These are phyloP conservation scores for Pichia sp. DNA, from an alignment of 1,139 yeast genomes.

Conservation along the genomic window DNA sequence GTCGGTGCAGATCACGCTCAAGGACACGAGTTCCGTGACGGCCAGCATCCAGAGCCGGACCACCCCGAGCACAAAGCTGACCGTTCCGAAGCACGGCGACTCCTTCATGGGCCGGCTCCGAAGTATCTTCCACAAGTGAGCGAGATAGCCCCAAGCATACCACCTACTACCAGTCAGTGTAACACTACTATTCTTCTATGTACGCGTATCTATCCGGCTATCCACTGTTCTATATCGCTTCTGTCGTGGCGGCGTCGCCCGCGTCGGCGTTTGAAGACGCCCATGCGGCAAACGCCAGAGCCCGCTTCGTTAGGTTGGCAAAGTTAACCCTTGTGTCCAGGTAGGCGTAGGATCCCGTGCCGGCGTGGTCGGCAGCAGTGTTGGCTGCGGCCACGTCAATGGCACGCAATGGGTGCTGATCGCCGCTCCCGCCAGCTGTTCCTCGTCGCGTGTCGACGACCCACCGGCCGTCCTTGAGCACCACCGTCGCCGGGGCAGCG, in stretches of 20 bases:
- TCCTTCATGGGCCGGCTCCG: conserved; percentile 5
- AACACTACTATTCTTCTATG: neutral
- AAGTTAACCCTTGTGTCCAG: conserved; percentile 44
- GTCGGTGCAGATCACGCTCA: conserved; percentile 29
- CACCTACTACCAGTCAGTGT: neutral
- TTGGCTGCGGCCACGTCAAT: conserved; percentile 48
- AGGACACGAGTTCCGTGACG: conserved; percentile 23
- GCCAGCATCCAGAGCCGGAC: conserved; percentile 6
- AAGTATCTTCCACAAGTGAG: conserved; percentile 2
- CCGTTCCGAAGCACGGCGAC: neutral
- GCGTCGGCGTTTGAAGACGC: neutral
- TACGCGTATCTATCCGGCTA: neutral
- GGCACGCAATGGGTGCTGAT: conserved; percentile 36
- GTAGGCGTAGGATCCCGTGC: conserved; percentile 42
- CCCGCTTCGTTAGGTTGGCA: conserved; percentile 40
- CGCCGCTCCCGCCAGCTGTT: neutral
- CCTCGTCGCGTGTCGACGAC: neutral
- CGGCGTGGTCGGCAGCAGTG: conserved; percentile 41
- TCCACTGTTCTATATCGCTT: neutral
- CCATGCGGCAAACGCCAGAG: conserved; percentile 25
- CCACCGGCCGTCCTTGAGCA: neutral
- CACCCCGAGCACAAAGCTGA: neutral
- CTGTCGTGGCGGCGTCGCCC: too few relatives aligned
- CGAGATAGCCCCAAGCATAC: neutral
- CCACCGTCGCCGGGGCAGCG: neutral